Percentiles rank a stretch among this genome's conserved stretches.
Evolutionary conservation across 306 rosid genomes (phyloP).

Genomic region (Canavalia ensiformis): DNA sequence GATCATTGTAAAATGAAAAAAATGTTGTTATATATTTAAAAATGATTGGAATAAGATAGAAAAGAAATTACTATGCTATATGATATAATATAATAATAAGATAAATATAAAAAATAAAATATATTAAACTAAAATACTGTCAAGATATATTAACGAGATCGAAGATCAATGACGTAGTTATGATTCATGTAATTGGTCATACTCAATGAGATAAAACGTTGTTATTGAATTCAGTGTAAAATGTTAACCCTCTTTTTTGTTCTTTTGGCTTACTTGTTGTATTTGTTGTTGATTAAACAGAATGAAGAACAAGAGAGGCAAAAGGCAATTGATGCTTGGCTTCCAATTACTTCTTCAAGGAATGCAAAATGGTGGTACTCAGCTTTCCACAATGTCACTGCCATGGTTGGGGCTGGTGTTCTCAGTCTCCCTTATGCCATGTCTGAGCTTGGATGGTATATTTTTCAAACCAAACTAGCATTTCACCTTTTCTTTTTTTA

Average conservation of each 20-base stretch:
- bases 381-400: conserved; percentile 86
- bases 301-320: conserved; percentile 45
- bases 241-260: background rate
- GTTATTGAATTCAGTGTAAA: background rate
- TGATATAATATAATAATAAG: no score
- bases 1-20: no score
- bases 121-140: no score
- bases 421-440: conserved; percentile 82
- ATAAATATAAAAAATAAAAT: no score
- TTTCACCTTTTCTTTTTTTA: background rate
- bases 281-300: conserved; percentile 37
- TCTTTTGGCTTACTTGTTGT: background rate
- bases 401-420: conserved; percentile 93
- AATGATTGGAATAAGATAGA: no score
- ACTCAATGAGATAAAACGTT: no score
- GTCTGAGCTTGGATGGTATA: conserved; percentile 78
- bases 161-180: no score
- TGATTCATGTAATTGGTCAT: no score
- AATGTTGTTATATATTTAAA: no score
- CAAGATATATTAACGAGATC: no score
- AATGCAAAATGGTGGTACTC: conserved; percentile 95
- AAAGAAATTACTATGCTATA: no score
- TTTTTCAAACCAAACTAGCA: conserved; percentile 5
- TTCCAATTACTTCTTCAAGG: conserved; percentile 80
- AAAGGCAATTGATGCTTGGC: conserved; percentile 76